These are phyloP conservation scores for Prunus dulcis DNA, from an alignment of 306 rosid genomes.

Conservation along the genomic window DNA sequence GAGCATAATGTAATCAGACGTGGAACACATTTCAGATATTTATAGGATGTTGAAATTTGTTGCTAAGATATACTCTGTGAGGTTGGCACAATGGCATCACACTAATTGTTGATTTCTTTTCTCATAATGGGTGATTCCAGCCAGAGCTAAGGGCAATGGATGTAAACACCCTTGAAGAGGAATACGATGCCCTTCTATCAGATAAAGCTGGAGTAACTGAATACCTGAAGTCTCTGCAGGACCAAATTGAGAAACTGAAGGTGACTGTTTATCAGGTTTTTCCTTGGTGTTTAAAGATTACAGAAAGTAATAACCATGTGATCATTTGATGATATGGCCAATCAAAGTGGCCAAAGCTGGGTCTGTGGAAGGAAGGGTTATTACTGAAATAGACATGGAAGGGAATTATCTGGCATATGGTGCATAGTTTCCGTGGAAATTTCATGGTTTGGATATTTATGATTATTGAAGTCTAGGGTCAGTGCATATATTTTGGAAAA, in stretches of 20 bases:
- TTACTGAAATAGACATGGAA: not conserved
- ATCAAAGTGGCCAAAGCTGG: not conserved
- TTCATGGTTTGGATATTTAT: conserved; percentile 13
- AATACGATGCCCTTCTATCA: conserved; percentile 54
- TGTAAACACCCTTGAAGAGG: conserved; percentile 61
- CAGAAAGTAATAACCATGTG: not conserved
- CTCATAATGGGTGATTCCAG: conserved; percentile 43
- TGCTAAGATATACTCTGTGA: not conserved
- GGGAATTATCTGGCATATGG: not conserved
- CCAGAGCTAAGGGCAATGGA: conserved; percentile 61
- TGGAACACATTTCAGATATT: not conserved
- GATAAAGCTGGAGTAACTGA: conserved; percentile 73
- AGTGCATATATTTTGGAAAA: not conserved
- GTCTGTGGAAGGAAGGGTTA: not conserved
- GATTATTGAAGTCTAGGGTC: conserved; percentile 2
- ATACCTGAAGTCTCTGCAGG: conserved; percentile 62
- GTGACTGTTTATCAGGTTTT: conserved; percentile 32
- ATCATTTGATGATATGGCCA: not conserved
- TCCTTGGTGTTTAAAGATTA: conserved; percentile 4
- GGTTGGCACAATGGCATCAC: not conserved
- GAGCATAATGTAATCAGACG: not conserved
- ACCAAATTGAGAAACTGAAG: conserved; percentile 62
- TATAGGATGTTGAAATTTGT: not conserved
- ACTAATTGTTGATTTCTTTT: conserved; percentile 7
- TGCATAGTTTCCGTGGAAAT: conserved; percentile 2